A percentile compares a stretch with the other conserved stretches of the same genome.
These are phyloP conservation scores for Protea cynaroides DNA, from an alignment of 164 flowering plant genomes.

Conservation along the genomic window DNA sequence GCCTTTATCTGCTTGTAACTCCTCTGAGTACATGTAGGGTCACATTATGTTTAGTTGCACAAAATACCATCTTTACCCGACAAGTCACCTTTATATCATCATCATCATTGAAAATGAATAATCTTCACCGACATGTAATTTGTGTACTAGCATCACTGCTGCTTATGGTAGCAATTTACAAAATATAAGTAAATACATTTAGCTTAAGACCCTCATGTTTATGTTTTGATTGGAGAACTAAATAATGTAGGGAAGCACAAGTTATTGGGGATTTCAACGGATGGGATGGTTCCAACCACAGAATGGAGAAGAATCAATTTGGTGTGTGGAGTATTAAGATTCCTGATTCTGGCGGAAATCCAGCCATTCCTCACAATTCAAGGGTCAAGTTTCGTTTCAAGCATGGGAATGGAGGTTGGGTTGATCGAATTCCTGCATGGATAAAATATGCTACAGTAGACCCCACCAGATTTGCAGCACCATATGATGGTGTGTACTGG, in stretches of 20 bases:
- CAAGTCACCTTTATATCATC: background rate
- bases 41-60: background rate
- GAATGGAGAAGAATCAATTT: slow-evolving; percentile 76
- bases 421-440: slow-evolving; percentile 98
- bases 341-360: slow-evolving; percentile 60
- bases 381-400: slow-evolving; percentile 80
- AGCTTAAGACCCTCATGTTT: background rate
- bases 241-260: slow-evolving; percentile 73
- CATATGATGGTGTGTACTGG: slow-evolving; percentile 96
- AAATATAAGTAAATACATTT: background rate
- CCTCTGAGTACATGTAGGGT: background rate
- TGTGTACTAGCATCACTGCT: background rate
- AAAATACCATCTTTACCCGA: background rate
- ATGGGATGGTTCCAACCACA: slow-evolving; percentile 87
- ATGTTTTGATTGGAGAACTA: slow-evolving; percentile 2
- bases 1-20: background rate
- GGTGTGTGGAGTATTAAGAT: slow-evolving; percentile 88
- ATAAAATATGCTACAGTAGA: slow-evolving; percentile 88
- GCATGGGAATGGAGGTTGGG: slow-evolving; percentile 80
- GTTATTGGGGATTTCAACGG: slow-evolving; percentile 92
- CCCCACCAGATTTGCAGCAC: slow-evolving; percentile 71
- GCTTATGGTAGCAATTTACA: background rate
- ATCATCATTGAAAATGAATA: background rate
- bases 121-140: background rate
- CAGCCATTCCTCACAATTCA: slow-evolving; percentile 83